Evolutionary conservation across 768 basidiomycete species (phyloP).

Genomic region (Amanita rubescens): DNA sequence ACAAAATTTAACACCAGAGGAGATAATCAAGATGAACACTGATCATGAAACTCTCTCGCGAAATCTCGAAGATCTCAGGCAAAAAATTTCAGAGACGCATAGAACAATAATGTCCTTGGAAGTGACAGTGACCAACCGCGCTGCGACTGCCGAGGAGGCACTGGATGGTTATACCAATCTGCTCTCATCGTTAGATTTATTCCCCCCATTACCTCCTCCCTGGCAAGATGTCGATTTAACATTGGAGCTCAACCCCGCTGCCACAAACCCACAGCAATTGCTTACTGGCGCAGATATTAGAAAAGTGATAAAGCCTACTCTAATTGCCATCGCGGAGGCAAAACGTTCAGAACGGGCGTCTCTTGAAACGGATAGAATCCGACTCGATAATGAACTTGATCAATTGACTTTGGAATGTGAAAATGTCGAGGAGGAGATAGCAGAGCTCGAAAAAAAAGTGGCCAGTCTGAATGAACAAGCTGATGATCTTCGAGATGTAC

Average conservation of each 20-base stretch:
- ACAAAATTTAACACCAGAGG: constrained; percentile 89
- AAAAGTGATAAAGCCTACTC: constrained; percentile 67
- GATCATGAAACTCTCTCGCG: constrained; percentile 76
- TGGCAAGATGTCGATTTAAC: constrained; percentile 69
- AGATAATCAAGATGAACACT: constrained; percentile 85
- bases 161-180: constrained; percentile 73
- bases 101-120: constrained; percentile 73
- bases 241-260: constrained; percentile 74
- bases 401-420: constrained; percentile 71
- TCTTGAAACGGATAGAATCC: constrained; percentile 72
- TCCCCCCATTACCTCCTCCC: constrained; percentile 66
- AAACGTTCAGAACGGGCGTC: constrained; percentile 62
- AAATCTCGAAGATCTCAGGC: constrained; percentile 68
- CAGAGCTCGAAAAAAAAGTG: constrained; percentile 68
- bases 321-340: constrained; percentile 63
- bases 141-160: constrained; percentile 75
- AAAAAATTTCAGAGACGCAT: constrained; percentile 69
- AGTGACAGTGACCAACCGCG: constrained; percentile 73
- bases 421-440: constrained; percentile 71
- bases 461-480: constrained; percentile 64
- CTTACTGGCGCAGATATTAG: constrained; percentile 64
- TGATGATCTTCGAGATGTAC: constrained; percentile 74
- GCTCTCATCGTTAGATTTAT: constrained; percentile 67
- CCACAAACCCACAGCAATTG: constrained; percentile 61
- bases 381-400: constrained; percentile 79